These are phyloP conservation scores for Lithocarpus polystachyus DNA, from an alignment of 306 rosid species.

Conservation along the genomic window DNA sequence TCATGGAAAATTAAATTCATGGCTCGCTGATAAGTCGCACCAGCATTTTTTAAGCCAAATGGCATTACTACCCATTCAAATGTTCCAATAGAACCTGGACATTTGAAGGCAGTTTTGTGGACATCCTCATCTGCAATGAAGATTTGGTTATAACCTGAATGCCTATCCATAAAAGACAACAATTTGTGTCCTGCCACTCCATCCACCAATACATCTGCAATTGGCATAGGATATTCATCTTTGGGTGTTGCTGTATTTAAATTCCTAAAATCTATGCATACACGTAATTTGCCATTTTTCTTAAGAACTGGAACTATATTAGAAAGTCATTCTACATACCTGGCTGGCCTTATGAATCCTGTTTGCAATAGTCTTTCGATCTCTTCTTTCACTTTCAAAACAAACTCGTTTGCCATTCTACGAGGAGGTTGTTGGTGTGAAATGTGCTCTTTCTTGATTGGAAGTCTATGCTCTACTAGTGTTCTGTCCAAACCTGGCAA, in stretches of 20 bases:
- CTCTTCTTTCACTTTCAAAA: background rate
- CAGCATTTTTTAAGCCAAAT: background rate
- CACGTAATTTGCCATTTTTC: background rate
- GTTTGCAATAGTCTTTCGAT: background rate
- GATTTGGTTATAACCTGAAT: background rate
- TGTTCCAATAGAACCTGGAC: background rate
- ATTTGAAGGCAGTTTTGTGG: no score
- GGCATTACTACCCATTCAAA: background rate
- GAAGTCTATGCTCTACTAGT: background rate
- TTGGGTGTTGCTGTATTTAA: background rate
- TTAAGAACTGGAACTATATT: no score
- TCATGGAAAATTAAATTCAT: background rate
- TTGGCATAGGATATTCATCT: background rate
- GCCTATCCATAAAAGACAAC: background rate
- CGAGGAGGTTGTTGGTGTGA: background rate
- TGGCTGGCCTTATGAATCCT: no score
- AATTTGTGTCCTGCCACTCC: background rate
- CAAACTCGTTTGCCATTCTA: background rate
- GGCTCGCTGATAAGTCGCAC: no score
- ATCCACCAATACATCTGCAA: background rate
- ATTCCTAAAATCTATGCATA: background rate
- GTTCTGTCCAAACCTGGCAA: background rate
- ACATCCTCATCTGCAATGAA: background rate
- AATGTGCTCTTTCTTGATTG: background rate
- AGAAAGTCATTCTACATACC: no score